Conservation (phyloP, 306 rosid genomes). For the Casuarina glauca region DNA sequence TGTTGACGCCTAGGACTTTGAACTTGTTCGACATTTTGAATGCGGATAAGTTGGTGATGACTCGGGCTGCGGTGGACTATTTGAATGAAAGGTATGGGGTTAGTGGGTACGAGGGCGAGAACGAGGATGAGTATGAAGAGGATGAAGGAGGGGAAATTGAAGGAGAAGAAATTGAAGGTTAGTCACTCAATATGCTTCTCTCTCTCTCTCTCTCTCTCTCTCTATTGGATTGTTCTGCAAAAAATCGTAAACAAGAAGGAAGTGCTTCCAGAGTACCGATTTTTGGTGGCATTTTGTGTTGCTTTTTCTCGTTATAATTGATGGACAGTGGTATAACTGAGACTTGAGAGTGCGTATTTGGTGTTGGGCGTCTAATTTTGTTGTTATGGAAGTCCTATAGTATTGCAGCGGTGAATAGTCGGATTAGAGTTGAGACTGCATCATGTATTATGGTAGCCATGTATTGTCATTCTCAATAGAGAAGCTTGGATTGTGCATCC, state of each 20-base stretch:
- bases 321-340: neutral
- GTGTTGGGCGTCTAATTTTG: neutral
- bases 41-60: slow-evolving; percentile 81
- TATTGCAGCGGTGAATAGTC: too few relatives aligned
- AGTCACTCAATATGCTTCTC: neutral
- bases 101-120: slow-evolving; percentile 46
- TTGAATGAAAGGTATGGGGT: slow-evolving; percentile 77
- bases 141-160: slow-evolving; percentile 40
- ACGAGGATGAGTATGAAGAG: slow-evolving; percentile 26
- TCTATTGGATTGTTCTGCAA: neutral
- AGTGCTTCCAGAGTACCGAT: neutral
- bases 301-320: neutral
- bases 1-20: slow-evolving; percentile 85
- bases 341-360: neutral
- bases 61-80: slow-evolving; percentile 66
- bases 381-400: neutral
- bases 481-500: neutral
- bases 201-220: neutral
- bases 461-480: neutral
- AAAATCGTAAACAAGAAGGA: neutral
- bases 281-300: neutral
- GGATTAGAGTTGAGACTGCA: neutral
- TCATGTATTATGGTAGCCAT: neutral
- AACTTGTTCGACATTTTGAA: slow-evolving; percentile 83
- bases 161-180: slow-evolving; percentile 44